These are phyloP conservation scores for Bipolaris sorokiniana DNA, from an alignment of 2,329 filamentous ascomycete genomes.

Conservation along the genomic window DNA sequence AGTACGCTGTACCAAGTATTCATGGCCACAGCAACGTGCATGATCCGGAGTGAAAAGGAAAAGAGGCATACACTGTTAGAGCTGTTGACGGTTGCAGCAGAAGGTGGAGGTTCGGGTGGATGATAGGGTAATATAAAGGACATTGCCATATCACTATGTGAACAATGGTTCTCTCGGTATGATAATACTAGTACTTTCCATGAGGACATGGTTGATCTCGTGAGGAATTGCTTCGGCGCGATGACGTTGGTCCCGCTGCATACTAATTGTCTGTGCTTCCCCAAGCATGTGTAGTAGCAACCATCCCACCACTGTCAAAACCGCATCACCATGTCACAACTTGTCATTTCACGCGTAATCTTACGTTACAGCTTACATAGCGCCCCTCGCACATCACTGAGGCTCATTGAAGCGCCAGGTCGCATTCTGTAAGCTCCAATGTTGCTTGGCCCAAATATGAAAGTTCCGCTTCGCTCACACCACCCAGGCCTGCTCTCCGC, in stretches of 20 bases:
- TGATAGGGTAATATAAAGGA: not conserved
- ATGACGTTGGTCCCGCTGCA: conserved; percentile 13
- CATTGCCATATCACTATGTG: not conserved
- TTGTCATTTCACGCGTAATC: conserved; percentile 31
- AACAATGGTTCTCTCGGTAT: not conserved
- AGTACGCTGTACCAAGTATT: conserved; percentile 38
- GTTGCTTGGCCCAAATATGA: not conserved
- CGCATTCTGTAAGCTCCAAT: conserved; percentile 32
- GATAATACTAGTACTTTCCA: not conserved
- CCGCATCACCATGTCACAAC: conserved; percentile 32
- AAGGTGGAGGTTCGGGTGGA: conserved; percentile 18
- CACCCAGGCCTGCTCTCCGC: conserved; percentile 14
- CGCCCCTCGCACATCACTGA: conserved; percentile 13
- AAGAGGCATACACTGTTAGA: conserved; percentile 37
- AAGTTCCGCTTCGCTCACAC: conserved; percentile 16
- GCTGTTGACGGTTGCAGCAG: conserved; percentile 10
- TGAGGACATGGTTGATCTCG: not conserved
- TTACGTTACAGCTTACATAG: conserved; percentile 27
- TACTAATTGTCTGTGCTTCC: conserved; percentile 11
- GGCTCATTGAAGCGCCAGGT: conserved; percentile 35
- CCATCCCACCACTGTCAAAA: conserved; percentile 2
- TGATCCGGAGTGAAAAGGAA: conserved; percentile 42
- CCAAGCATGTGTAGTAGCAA: conserved; percentile 5
- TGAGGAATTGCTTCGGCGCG: not conserved
- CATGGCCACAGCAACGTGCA: conserved; percentile 43